Evolutionary conservation across 2,329 filamentous ascomycete genomes (phyloP), one percentile per base, ranked within the genome.

Genomic region (Zasmidium citrigriseum): DNA sequence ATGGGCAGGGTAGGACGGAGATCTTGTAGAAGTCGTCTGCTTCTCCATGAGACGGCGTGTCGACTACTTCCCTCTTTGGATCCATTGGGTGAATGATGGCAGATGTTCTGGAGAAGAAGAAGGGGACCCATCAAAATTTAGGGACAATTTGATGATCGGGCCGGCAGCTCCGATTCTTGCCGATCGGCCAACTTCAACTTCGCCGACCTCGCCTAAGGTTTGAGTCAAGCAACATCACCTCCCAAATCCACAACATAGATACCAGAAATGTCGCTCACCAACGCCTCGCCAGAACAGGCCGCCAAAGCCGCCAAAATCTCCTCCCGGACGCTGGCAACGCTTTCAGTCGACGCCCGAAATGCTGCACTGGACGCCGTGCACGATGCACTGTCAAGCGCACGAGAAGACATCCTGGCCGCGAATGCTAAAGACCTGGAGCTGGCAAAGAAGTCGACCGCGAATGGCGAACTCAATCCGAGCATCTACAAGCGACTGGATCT

Each of bases 401-500:
- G 86, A 73, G 83, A 90, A 58, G 80, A 85, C 14, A 96, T 99
- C 64, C 83, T 99, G 51, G 86, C 87, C 45, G 95, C 95, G 61
- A 99, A 99, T 78, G 87, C 87, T 24, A 83, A 83, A 61, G 95
- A 99, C 74, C 83, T 99, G 54, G 86, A 87, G 54, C 79, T 83
- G 47, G 95, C 95, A 2, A 84, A 83, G 44, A 81, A 84, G 68
- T 90, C 91, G 50, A 91, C 90, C 20, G 84, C 86, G 16, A 84
- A 87, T 68, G 93, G 93, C 44, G 80, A 86, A 49, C 78, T 98
- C 51, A 93, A 87, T 73, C 83, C 89, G 69, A 95, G 91, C 70
- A 83, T 98, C 22, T 85, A 97, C 27, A 95, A 96, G 69, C 85
- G 95, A 56, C 82, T 99, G 61, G 93, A 99, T 75, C 80, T 99